Evolutionary conservation across 768 basidiomycete species (phyloP).

Genomic region (Nidularia sp.): DNA sequence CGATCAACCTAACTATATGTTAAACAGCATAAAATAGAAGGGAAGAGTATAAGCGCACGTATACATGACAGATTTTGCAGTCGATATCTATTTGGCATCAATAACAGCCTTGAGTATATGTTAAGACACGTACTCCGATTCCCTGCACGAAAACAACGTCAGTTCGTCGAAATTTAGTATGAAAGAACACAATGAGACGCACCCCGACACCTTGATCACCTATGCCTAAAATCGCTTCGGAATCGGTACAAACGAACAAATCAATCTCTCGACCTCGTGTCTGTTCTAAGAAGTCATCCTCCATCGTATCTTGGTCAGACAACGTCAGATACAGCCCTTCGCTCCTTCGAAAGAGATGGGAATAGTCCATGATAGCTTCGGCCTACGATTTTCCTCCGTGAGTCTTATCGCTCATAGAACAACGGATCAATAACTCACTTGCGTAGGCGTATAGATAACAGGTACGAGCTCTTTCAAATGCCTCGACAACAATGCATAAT

Average conservation of each 20-base stretch:
- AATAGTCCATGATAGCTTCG: constrained; percentile 80
- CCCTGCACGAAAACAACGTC: constrained; percentile 26
- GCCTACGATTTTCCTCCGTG: constrained; percentile 36
- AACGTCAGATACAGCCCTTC: constrained; percentile 76
- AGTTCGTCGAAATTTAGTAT: background rate
- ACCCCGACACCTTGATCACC: constrained; percentile 68
- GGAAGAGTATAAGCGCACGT: constrained; percentile 35
- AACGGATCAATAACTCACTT: constrained; percentile 33
- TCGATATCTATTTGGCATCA: constrained; percentile 47
- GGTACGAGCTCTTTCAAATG: constrained; percentile 61
- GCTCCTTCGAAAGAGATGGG: constrained; percentile 75
- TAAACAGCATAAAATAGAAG: background rate
- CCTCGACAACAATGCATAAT: constrained; percentile 59
- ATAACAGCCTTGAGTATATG: background rate
- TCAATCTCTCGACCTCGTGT: constrained; percentile 62
- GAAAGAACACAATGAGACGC: constrained; percentile 1
- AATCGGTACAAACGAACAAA: constrained; percentile 79
- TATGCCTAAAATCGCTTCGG: constrained; percentile 80
- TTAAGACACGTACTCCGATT: constrained; percentile 39
- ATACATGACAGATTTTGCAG: constrained; percentile 77
- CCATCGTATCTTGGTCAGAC: constrained; percentile 61
- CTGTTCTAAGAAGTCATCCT: constrained; percentile 70
- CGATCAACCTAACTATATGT: constrained; percentile 46
- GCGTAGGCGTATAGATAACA: constrained; percentile 82
- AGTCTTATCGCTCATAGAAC: background rate